Evolutionary conservation across 2,329 filamentous ascomycete species (phyloP), one percentile per base, ranked within the genome.

Genomic region (Aspergillus fijiensis): DNA sequence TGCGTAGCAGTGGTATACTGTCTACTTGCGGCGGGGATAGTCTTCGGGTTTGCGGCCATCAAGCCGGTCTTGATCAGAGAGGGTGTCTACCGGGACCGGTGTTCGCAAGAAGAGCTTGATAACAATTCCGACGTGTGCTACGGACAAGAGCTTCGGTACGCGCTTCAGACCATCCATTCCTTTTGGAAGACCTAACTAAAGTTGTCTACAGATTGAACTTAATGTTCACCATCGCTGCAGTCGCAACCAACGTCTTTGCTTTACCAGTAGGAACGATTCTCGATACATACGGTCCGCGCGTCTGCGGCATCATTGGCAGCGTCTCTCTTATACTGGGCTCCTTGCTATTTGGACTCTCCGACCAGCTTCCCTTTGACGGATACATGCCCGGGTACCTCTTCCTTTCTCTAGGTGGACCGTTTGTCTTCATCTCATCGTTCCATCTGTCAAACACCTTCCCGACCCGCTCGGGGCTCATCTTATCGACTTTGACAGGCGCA

Each of bases 221-320:
- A 66, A 96, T 96, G 90, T 96, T 96, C 80, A 96, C 92, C 5
- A 84, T 92, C 47, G 92, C 92, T 12, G 92, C 92, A 14, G 92
- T 96, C 10, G 89, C 86, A 6, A 96, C 92, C 45, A 96, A 96
- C 69, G 89, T 96, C 12, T 91, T 87, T 47, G 92, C 93, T 12
- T 82, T 96, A 6, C 91, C 92, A 2, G 87, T 96, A 11, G 93
- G 93, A 50, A 90, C 91, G 2, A 89, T 96, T 49, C 84, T 96
- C 23, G 93, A 96, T 76, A 83, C 87, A 63, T 93, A 86, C 70
- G 93, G 93, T 1, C 93, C 93, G 14, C 85, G 89, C 58, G 82
- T 91, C 4, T 90, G 89, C 68, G 89, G 90, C 3, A 80, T 92
- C 23, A 83, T 89, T 59, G 92, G 89, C 53, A 87, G 86, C 60